Evolutionary conservation across 2,329 filamentous ascomycete genomes (phyloP).

Genomic region (Graphilbum sp.): DNA sequence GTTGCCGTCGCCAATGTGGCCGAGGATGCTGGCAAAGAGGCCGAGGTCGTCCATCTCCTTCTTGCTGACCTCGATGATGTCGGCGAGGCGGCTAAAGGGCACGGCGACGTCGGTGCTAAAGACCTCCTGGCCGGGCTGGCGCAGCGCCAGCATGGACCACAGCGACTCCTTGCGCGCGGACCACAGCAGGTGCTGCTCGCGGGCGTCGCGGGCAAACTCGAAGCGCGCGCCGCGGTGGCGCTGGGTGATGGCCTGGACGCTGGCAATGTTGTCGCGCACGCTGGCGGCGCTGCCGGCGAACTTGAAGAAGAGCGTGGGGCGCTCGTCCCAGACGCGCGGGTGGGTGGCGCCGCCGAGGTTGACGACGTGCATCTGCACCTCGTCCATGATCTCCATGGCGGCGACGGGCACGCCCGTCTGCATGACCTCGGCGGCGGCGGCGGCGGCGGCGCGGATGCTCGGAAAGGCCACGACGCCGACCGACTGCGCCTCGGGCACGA

Average conservation of each 20-base stretch:
- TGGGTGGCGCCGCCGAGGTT: conserved; percentile 57
- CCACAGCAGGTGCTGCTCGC: conserved; percentile 64
- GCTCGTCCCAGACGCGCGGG: conserved; percentile 55
- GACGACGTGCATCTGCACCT: conserved; percentile 72
- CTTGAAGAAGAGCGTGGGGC: conserved; percentile 71
- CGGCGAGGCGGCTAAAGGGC: conserved; percentile 56
- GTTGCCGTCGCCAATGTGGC: conserved; percentile 86
- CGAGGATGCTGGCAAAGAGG: conserved; percentile 73
- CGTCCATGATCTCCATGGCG: conserved; percentile 77
- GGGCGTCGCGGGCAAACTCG: conserved; percentile 56
- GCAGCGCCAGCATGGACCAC: conserved; percentile 67
- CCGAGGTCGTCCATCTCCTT: conserved; percentile 76
- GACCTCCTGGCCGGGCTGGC: conserved; percentile 50
- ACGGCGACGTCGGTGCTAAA: conserved; percentile 78
- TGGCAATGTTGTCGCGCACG: conserved; percentile 60
- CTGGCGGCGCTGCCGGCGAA: conserved; percentile 64
- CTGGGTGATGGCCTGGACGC: conserved; percentile 52
- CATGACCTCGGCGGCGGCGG: conserved; percentile 61
- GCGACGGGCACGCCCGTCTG: conserved; percentile 56
- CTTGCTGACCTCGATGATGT: conserved; percentile 70
- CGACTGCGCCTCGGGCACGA: conserved; percentile 58
- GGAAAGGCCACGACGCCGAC: conserved; percentile 72
- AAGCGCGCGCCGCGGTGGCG: conserved; percentile 49
- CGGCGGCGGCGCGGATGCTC: conserved; percentile 57
- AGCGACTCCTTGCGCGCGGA: conserved; percentile 66